Conservation (phyloP, 768 basidiomycete genomes). For the Suillus variegatus region DNA sequence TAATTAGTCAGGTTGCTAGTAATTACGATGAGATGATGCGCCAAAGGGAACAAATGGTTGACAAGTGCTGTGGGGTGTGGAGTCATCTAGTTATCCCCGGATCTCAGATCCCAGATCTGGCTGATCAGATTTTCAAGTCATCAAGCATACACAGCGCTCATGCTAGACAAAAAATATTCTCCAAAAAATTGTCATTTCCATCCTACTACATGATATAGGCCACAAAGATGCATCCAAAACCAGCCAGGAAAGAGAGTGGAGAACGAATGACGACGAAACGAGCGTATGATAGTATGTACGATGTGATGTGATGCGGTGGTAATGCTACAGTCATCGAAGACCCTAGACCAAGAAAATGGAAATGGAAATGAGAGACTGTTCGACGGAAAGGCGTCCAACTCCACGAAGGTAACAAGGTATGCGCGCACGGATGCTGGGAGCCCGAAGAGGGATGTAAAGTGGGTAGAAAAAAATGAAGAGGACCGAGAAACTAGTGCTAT, state of each 20-base stretch:
- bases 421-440: neutral
- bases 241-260: neutral
- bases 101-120: neutral
- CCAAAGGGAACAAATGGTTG: neutral
- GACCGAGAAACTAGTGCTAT: constrained; percentile 1
- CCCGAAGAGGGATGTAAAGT: neutral
- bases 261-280: neutral
- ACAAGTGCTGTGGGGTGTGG: neutral
- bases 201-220: constrained; percentile 1
- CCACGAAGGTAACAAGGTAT: constrained; percentile 12
- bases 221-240: neutral
- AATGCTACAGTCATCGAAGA: neutral
- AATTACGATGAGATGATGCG: neutral
- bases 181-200: constrained; percentile 17
- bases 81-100: neutral
- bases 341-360: neutral
- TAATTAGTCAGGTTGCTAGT: neutral
- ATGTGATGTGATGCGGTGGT: neutral
- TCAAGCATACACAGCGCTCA: neutral
- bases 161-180: neutral
- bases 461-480: constrained; percentile 9
- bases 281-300: neutral
- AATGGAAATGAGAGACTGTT: constrained; percentile 2
- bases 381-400: constrained; percentile 20
- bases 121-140: neutral